Percentiles rank a stretch among this genome's conserved stretches.
Evolutionary conservation across 1,284 basidiomycete genomes (phyloP).

Genomic region (Trichosporon sp.): DNA sequence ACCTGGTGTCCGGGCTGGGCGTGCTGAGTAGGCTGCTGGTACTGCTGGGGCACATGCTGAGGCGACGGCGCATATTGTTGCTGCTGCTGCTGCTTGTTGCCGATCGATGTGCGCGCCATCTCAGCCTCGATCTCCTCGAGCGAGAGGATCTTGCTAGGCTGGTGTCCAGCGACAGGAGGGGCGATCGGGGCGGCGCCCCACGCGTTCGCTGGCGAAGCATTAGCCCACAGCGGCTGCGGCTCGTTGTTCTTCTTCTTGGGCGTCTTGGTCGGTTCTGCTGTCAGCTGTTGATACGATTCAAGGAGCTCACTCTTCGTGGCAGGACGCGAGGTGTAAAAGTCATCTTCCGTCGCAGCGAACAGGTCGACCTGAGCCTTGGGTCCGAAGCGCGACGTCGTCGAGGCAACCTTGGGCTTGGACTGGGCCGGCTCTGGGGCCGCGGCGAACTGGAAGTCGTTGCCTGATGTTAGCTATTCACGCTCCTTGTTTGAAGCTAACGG

Average conservation of each 20-base stretch:
- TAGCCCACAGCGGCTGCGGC: constrained; percentile 39
- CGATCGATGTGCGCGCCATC: constrained; percentile 61
- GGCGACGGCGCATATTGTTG: constrained; percentile 9
- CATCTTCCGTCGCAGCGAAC: constrained; percentile 56
- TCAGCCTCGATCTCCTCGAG: constrained; percentile 93
- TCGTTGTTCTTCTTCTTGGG: constrained; percentile 36
- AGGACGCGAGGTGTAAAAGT: constrained; percentile 52
- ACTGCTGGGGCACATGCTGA: constrained; percentile 22
- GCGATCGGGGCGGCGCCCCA: constrained; percentile 54
- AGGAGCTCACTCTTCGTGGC: constrained; percentile 41
- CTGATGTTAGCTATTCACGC: constrained; percentile 56
- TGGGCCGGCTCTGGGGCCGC: constrained; percentile 36
- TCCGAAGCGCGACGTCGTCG: constrained; percentile 48
- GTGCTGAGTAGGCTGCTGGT: constrained; percentile 26
- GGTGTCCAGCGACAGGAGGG: constrained; percentile 12
- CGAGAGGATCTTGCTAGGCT: constrained; percentile 65
- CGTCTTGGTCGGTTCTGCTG: constrained; percentile 1
- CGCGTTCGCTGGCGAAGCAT: constrained; percentile 52
- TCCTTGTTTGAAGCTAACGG: too few relatives aligned
- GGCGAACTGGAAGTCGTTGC: constrained; percentile 89
- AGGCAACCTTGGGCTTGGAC: constrained; percentile 41
- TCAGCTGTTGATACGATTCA: background rate
- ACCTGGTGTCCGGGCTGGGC: constrained; percentile 28
- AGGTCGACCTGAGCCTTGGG: constrained; percentile 50
- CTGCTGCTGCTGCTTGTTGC: constrained; percentile 25